phyloP scores from a whole-genome alignment of 1,284 basidiomycete species.

The Pisolithus thermaeus region DNA sequence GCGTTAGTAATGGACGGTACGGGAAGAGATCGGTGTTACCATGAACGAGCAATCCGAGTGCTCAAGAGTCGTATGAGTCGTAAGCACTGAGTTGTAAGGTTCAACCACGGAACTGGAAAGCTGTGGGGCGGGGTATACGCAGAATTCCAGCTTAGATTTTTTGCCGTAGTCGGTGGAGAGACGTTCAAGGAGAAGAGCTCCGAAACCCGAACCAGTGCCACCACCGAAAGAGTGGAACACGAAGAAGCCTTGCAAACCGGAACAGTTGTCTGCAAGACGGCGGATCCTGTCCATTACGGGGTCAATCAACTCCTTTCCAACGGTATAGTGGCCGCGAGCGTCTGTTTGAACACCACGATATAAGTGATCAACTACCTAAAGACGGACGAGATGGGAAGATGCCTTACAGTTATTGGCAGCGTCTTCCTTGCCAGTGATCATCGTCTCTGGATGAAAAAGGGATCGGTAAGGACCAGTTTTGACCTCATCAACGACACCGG shows the following conservation, averaged over 20 bases:
- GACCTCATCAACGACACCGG: conserved; percentile 95
- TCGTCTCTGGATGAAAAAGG: conserved; percentile 98
- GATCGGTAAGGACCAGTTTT: conserved; percentile 91
- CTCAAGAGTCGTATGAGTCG: conserved; percentile 98
- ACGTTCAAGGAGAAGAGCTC: conserved; percentile 93
- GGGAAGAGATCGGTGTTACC: conserved; percentile 38
- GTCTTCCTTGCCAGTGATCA: conserved; percentile 99
- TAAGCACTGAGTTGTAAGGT: conserved; percentile 98
- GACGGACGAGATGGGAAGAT: conserved; percentile 10
- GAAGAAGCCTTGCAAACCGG: conserved; percentile 98
- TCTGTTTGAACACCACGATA: conserved; percentile 45
- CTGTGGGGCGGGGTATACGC: conserved; percentile 94
- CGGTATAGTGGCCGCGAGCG: conserved; percentile 96
- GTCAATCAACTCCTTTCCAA: conserved; percentile 93
- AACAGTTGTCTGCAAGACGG: conserved; percentile 95
- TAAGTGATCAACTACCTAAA: conserved; percentile 4
- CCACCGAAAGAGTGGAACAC: conserved; percentile 99
- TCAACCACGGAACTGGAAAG: conserved; percentile 97
- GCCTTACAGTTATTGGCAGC: conserved; percentile 93
- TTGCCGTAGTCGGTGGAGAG: conserved; percentile 98
- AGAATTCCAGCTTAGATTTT: conserved; percentile 99
- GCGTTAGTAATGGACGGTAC: conserved; percentile 1
- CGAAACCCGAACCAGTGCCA: conserved; percentile 99
- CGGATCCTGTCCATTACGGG: conserved; percentile 95
- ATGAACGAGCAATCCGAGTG: conserved; percentile 99